A percentile compares a stretch with the other conserved stretches of the same genome.
phyloP scores from a whole-genome alignment of 495 filamentous ascomycete genomes.

The Lasiosphaeria ovina region DNA sequence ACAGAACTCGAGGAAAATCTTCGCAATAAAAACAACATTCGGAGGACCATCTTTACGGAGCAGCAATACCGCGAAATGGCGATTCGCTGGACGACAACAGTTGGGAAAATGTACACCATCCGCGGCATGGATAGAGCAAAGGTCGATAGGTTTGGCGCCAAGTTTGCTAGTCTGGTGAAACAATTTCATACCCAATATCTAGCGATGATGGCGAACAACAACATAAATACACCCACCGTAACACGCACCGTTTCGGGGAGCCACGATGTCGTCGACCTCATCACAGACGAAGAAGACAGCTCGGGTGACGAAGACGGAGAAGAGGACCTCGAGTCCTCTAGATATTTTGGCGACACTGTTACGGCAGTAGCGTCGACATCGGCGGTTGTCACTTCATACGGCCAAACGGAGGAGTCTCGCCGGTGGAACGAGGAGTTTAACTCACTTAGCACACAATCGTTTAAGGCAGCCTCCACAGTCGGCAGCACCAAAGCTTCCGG shows the following conservation, averaged over 20 bases:
- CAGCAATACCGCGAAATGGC: conserved; percentile 79
- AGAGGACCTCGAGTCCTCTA: conserved; percentile 22
- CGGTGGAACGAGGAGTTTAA: conserved; percentile 3
- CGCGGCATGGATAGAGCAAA: conserved; percentile 67
- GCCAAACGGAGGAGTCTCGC: not conserved
- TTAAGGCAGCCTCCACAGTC: not conserved
- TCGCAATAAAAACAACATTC: conserved; percentile 59
- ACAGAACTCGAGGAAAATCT: conserved; percentile 64
- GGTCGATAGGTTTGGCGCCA: conserved; percentile 64
- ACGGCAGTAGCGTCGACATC: not conserved
- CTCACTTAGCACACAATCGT: not conserved
- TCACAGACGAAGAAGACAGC: conserved; percentile 59
- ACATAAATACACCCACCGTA: not conserved
- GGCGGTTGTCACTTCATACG: not conserved
- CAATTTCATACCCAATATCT: conserved; percentile 56
- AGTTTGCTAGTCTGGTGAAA: conserved; percentile 64
- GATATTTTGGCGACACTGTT: conserved; percentile 13
- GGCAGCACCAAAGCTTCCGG: conserved; percentile 9
- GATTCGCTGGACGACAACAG: conserved; percentile 62
- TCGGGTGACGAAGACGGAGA: conserved; percentile 21
- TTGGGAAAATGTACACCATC: conserved; percentile 62
- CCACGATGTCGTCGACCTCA: conserved; percentile 64
- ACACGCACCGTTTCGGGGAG: conserved; percentile 27
- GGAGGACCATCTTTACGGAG: conserved; percentile 73
- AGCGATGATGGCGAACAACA: conserved; percentile 48